These are phyloP conservation scores for Fusarium nisikadoi DNA, from an alignment of 2,329 filamentous ascomycete genomes.

Conservation along the genomic window DNA sequence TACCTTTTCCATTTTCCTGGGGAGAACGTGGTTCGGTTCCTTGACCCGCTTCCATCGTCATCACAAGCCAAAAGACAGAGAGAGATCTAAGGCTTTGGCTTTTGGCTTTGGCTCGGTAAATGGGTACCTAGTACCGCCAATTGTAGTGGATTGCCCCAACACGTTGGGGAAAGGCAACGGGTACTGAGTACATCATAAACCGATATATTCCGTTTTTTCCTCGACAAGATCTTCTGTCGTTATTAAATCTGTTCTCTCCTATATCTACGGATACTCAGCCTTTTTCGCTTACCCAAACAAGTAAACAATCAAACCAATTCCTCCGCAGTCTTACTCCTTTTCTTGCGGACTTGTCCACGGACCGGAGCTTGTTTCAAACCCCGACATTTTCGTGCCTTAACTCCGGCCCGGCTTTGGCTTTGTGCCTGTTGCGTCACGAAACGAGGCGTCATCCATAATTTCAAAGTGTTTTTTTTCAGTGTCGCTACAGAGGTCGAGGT, in stretches of 20 bases:
- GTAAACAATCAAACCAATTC: conserved; percentile 23
- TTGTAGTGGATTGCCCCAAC: conserved; percentile 41
- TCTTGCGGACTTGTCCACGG: conserved; percentile 34
- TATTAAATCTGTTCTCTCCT: not conserved
- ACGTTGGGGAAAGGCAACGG: conserved; percentile 38
- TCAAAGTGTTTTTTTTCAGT: conserved; percentile 21
- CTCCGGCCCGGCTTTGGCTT: conserved; percentile 31
- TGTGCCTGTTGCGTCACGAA: conserved; percentile 22
- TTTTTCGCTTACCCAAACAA: conserved; percentile 4
- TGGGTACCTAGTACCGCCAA: conserved; percentile 27
- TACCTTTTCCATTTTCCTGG: conserved; percentile 13
- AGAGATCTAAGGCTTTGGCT: not conserved
- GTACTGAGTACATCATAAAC: conserved; percentile 33
- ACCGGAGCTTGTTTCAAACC: conserved; percentile 37
- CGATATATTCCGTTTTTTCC: conserved; percentile 42
- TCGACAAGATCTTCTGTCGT: not conserved
- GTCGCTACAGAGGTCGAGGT: conserved; percentile 35
- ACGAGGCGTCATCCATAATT: conserved; percentile 43
- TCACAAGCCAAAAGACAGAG: conserved; percentile 34
- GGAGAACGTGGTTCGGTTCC: conserved; percentile 25
- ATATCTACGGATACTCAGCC: not conserved
- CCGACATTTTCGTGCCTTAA: conserved; percentile 38
- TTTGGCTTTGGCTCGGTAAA: not conserved
- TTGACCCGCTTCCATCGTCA: conserved; percentile 33
- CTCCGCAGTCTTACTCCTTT: conserved; percentile 12